These are phyloP conservation scores for Alternaria triticimaculans DNA, from an alignment of 2,329 filamentous ascomycete genomes.

Conservation along the genomic window DNA sequence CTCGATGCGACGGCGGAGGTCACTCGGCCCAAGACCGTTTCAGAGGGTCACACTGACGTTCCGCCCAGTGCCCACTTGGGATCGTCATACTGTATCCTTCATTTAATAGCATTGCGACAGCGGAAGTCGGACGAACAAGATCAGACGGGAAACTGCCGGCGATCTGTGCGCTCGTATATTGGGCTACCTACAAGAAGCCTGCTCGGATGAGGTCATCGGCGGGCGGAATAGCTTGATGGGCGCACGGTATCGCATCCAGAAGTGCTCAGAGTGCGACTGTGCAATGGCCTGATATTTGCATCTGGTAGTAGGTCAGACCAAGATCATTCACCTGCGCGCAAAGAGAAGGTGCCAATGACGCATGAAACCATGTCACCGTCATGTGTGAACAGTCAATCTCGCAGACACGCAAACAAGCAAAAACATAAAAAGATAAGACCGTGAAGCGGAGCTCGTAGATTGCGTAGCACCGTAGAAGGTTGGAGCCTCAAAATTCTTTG, in stretches of 20 bases:
- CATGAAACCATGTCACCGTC: background rate
- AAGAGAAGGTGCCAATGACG: background rate
- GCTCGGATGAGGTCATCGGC: background rate
- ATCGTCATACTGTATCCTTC: slow-evolving; percentile 9
- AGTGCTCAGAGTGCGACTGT: too few relatives aligned
- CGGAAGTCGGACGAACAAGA: slow-evolving; percentile 8
- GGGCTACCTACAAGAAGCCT: background rate
- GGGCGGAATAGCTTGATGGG: background rate
- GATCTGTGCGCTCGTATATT: slow-evolving; percentile 9
- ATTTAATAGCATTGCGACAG: slow-evolving; percentile 15
- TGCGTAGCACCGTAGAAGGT: background rate
- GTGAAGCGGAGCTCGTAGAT: background rate
- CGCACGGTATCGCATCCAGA: background rate
- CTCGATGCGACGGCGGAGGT: background rate
- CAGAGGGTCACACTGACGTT: slow-evolving; percentile 11
- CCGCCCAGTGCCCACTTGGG: slow-evolving; percentile 4
- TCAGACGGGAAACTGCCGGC: slow-evolving; percentile 19
- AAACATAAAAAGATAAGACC: background rate
- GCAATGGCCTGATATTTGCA: background rate
- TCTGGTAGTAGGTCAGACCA: background rate
- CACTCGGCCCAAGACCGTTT: slow-evolving; percentile 15
- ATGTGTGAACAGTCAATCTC: background rate
- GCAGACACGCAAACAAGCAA: background rate
- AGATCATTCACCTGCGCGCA: background rate
- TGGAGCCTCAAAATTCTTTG: background rate